Conservation (phyloP, 1,139 yeast species). For the Zhuliangozyma blackwelliae region DNA sequence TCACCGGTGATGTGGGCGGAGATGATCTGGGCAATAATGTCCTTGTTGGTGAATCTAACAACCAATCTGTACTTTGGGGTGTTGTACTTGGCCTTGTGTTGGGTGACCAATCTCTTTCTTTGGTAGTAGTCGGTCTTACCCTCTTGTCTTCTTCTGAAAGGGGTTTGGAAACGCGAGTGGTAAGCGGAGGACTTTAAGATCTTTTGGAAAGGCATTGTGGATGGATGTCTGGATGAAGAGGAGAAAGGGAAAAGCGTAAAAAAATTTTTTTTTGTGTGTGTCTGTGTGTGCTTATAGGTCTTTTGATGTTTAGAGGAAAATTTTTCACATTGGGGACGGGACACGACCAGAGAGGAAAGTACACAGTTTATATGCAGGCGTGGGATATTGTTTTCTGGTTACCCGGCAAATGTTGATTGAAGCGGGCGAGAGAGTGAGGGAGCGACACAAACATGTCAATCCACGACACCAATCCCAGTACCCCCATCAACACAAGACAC, state of each 20-base stretch:
- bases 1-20: slow-evolving; percentile 98
- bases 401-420: too few species aligned
- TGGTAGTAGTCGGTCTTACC: slow-evolving; percentile 99
- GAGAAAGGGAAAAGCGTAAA: neutral
- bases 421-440: too few species aligned
- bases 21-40: slow-evolving; percentile 95
- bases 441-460: too few species aligned
- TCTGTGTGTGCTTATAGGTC: too few species aligned
- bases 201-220: slow-evolving; percentile 75
- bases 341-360: too few species aligned
- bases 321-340: too few species aligned
- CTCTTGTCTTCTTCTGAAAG: slow-evolving; percentile 99
- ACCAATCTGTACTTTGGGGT: slow-evolving; percentile 99
- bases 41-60: slow-evolving; percentile 99
- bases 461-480: too few species aligned
- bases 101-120: slow-evolving; percentile 99
- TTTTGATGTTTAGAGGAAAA: too few species aligned
- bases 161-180: slow-evolving; percentile 99
- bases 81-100: slow-evolving; percentile 99
- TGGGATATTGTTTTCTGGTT: too few species aligned
- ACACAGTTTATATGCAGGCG: too few species aligned
- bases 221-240: neutral
- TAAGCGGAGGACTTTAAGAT: slow-evolving; percentile 80
- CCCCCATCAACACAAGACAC: too few species aligned
- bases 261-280: neutral